Evolutionary conservation across 768 basidiomycete species (phyloP), one percentile per base, ranked within the genome.

Genomic region (Collybiopsis confluens): DNA sequence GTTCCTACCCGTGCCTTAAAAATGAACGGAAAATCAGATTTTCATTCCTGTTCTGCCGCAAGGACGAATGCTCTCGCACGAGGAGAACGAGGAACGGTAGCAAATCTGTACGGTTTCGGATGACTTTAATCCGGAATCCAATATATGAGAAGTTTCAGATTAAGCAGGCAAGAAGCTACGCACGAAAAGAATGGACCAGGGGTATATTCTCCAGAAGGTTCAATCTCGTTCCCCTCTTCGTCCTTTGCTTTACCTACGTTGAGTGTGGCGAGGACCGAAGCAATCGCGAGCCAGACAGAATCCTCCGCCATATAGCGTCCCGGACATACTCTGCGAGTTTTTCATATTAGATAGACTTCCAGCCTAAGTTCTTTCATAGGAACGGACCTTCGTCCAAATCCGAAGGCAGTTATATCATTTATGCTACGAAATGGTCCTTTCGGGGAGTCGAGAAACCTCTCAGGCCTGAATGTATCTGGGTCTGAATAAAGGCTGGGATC

Each of bases 311-410:
- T 41, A 18, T 52, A 30, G 24, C 50, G 37, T 15, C 50, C 50
- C 3, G 50, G 30, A 10, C 50, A 52, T 9, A 52, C 50, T 41
- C 50, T n/a, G n/a, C n/a, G n/a, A n/a, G n/a, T n/a, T 52, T 15
- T n/a, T 21, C 2, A 24, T 1, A 33, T 33, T 28, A 15, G 20
- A 35, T 35, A 13, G 18, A 28, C 6, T 40, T 40, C 5, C 5
- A 20, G 38, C 15, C 8, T 16, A 40, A 15, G 8, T 8, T 45
- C 10, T 26, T 28, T 28, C 4, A 28, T 2, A 30, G 15, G 9
- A 13, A 48, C 54, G 38, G 23, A 58, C 59, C 59, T 28, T 33
- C 59, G 24, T 7, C 59, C 59, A 43, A 58, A 60, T 3, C 59
- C 59, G 24, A 55, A 60, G 11, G 47, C 47, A 26, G n/a, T 11